Evolutionary conservation across 1,139 yeast genomes (phyloP).

Genomic region (Lodderomyces theae): DNA sequence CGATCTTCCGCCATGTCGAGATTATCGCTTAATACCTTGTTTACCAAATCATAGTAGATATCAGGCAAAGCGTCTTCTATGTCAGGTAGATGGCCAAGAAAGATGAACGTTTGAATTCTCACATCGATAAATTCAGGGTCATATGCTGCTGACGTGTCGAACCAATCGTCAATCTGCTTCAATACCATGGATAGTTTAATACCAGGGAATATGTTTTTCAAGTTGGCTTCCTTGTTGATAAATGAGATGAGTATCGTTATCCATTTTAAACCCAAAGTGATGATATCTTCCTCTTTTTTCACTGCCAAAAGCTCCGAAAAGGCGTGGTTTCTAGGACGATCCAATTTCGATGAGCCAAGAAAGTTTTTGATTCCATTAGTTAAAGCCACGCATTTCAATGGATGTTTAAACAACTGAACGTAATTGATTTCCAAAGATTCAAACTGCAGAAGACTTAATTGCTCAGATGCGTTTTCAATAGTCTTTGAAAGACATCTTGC

Average conservation of each 20-base stretch:
- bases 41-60: constrained; percentile 32
- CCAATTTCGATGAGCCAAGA: constrained; percentile 34
- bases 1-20: constrained; percentile 38
- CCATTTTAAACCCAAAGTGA: constrained; percentile 42
- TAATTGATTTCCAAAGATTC: constrained; percentile 26
- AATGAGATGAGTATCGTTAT: constrained; percentile 52
- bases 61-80: constrained; percentile 26
- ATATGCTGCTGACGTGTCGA: constrained; percentile 61
- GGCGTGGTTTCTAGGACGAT: constrained; percentile 56
- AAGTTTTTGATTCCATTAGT: constrained; percentile 37
- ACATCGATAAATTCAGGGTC: constrained; percentile 51
- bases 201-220: constrained; percentile 33
- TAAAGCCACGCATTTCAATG: constrained; percentile 38
- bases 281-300: constrained; percentile 35
- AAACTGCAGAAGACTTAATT: constrained; percentile 23
- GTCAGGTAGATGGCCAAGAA: constrained; percentile 35
- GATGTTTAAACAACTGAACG: constrained; percentile 29
- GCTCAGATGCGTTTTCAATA: constrained; percentile 28
- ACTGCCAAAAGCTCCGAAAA: constrained; percentile 66
- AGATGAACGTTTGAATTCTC: constrained; percentile 51
- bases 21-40: constrained; percentile 49
- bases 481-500: constrained; percentile 26
- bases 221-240: constrained; percentile 31
- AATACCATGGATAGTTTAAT: constrained; percentile 64
- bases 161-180: constrained; percentile 51